Evolutionary conservation across 805 yeast genomes (phyloP).

Genomic region (Torulaspora indica): DNA sequence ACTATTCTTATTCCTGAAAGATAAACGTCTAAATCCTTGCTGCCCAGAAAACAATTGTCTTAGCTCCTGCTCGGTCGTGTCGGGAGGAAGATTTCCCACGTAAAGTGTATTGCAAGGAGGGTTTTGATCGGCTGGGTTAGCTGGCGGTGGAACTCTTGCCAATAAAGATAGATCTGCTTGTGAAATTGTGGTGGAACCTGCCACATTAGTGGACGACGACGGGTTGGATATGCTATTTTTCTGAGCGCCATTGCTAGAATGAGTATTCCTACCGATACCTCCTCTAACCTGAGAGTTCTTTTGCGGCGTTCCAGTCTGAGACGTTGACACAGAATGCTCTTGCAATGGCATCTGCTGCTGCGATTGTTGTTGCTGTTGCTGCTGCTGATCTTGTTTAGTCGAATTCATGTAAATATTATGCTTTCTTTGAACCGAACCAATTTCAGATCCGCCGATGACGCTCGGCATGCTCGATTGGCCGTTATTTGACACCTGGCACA

Average conservation of each 20-base stretch:
- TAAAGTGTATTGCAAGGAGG: slow-evolving; percentile 97
- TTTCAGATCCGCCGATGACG: slow-evolving; percentile 12
- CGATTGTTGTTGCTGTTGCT: slow-evolving; percentile 20
- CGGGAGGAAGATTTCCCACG: slow-evolving; percentile 96
- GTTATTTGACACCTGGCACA: slow-evolving; percentile 16
- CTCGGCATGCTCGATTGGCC: slow-evolving; percentile 25
- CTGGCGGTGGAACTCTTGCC: slow-evolving; percentile 84
- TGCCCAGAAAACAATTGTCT: slow-evolving; percentile 83
- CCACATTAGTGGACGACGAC: slow-evolving; percentile 23
- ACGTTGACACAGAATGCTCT: slow-evolving; percentile 10
- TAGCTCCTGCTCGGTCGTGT: slow-evolving; percentile 90
- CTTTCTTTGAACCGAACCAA: slow-evolving; percentile 11
- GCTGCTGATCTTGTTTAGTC: slow-evolving; percentile 9
- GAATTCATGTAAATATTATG: slow-evolving; percentile 8
- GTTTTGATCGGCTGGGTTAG: slow-evolving; percentile 97
- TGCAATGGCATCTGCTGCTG: slow-evolving; percentile 15
- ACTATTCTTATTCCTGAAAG: slow-evolving; percentile 73
- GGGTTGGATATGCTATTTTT: slow-evolving; percentile 31
- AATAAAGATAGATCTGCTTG: slow-evolving; percentile 63
- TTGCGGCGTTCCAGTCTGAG: slow-evolving; percentile 19
- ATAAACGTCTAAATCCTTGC: slow-evolving; percentile 85
- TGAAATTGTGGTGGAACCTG: slow-evolving; percentile 28
- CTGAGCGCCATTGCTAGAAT: slow-evolving; percentile 17
- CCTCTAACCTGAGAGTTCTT: slow-evolving; percentile 17
- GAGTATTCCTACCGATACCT: slow-evolving; percentile 19